These are phyloP conservation scores for Podila epicladia DNA, from an alignment of 192 early-diverging fungal species.

Conservation along the genomic window DNA sequence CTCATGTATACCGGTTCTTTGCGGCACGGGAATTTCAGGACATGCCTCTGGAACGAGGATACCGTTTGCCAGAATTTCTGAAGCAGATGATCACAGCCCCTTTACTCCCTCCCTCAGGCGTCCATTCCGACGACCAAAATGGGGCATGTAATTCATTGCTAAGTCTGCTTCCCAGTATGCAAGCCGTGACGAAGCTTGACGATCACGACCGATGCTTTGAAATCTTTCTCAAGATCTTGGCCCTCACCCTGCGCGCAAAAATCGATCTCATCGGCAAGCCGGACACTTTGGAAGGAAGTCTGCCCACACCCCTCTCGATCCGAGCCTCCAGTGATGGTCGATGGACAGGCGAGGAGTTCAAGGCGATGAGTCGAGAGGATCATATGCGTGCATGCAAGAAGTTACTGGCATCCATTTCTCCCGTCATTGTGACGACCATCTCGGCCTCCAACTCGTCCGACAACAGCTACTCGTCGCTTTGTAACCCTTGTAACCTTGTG, in stretches of 20 bases:
- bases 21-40: constrained; percentile 15
- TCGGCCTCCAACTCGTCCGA: constrained; percentile 3
- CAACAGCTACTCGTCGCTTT: constrained; percentile 26
- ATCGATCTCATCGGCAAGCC: not conserved
- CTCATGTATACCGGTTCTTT: constrained; percentile 12
- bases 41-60: constrained; percentile 34
- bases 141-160: not conserved
- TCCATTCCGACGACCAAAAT: not conserved
- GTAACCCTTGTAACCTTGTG: constrained; percentile 33
- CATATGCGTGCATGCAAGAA: constrained; percentile 30
- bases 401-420: constrained; percentile 13
- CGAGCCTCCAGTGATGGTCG: not conserved
- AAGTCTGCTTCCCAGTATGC: not conserved
- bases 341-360: not conserved
- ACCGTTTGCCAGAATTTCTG: constrained; percentile 39
- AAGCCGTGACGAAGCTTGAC: constrained; percentile 6
- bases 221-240: constrained; percentile 38
- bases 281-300: not conserved
- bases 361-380: not conserved
- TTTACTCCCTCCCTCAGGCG: not conserved
- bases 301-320: not conserved
- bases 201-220: constrained; percentile 30
- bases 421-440: not conserved
- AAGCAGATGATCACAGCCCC: constrained; percentile 14
- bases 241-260: constrained; percentile 15